Conservation (phyloP, 768 basidiomycete genomes). For the Suillus lakei region DNA sequence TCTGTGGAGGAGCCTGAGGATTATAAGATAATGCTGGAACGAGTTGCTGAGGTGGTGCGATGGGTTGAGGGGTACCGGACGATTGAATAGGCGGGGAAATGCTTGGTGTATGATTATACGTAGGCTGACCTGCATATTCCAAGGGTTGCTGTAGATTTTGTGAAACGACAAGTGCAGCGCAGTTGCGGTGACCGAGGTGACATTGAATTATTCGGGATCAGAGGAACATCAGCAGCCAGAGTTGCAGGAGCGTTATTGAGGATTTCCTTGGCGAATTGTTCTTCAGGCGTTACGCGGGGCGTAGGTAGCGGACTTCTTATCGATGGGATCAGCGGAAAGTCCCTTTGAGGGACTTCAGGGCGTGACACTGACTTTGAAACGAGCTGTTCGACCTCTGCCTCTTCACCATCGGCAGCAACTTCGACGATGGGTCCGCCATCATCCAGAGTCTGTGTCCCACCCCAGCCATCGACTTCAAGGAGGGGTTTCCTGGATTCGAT, state of each 20-base stretch:
- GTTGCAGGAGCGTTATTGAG: conserved; percentile 10
- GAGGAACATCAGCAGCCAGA: conserved; percentile 1
- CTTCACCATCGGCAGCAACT: conserved; percentile 40
- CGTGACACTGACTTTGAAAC: conserved; percentile 48
- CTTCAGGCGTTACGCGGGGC: conserved; percentile 60
- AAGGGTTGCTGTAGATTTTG: conserved; percentile 6
- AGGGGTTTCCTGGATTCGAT: conserved; percentile 48
- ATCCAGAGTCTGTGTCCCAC: conserved; percentile 41
- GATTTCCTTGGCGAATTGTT: conserved; percentile 24
- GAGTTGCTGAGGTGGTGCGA: conserved; percentile 14
- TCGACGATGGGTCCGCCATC: conserved; percentile 37
- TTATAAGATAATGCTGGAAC: conserved; percentile 18
- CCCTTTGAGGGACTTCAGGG: conserved; percentile 13
- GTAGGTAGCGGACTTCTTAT: conserved; percentile 67
- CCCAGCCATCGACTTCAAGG: conserved; percentile 56
- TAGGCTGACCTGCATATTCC: background rate
- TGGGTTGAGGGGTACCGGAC: conserved; percentile 11
- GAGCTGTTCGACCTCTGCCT: conserved; percentile 42
- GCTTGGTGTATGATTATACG: conserved; percentile 12
- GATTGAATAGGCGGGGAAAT: background rate
- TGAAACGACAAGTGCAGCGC: conserved; percentile 5
- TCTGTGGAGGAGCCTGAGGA: conserved; percentile 14
- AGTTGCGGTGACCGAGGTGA: background rate
- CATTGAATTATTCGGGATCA: conserved; percentile 2
- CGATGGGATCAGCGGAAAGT: conserved; percentile 20